Conservation (phyloP, 2,329 filamentous ascomycete genomes). For the Stagonosporopsis rhizophila region DNA sequence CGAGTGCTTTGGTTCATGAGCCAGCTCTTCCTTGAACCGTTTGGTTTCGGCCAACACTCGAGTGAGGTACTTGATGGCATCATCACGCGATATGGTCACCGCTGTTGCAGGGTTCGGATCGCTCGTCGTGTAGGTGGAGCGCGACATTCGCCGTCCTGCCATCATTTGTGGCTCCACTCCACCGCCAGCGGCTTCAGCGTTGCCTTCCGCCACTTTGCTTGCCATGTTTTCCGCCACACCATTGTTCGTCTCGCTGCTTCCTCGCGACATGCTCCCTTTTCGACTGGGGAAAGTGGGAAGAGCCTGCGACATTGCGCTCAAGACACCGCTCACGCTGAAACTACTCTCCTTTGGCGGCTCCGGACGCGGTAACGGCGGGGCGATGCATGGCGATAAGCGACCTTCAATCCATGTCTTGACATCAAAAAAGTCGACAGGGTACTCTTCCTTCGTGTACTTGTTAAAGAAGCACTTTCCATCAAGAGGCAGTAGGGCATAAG, state of each 20-base stretch:
- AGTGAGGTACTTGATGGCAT: conserved; percentile 71
- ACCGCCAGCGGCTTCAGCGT: conserved; percentile 38
- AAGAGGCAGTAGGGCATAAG: conserved; percentile 83
- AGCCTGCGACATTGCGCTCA: conserved; percentile 57
- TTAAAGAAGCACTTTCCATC: conserved; percentile 89
- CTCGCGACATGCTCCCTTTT: conserved; percentile 49
- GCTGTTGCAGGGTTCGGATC: conserved; percentile 44
- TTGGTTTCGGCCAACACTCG: conserved; percentile 76
- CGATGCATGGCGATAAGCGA: conserved; percentile 78
- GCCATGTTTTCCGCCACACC: conserved; percentile 34
- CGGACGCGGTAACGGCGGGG: conserved; percentile 68
- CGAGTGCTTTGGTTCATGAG: conserved; percentile 66
- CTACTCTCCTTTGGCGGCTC: conserved; percentile 41
- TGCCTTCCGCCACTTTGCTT: conserved; percentile 37
- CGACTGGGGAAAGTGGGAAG: conserved; percentile 49
- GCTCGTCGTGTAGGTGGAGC: conserved; percentile 29
- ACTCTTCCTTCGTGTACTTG: conserved; percentile 78
- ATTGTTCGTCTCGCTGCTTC: conserved; percentile 13
- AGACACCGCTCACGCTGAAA: conserved; percentile 53
- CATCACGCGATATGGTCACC: conserved; percentile 62
- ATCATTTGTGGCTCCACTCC: conserved; percentile 59
- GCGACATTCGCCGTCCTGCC: conserved; percentile 35
- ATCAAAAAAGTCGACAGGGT: conserved; percentile 84
- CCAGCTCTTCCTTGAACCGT: conserved; percentile 77
- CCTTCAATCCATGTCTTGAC: conserved; percentile 80